Evolutionary conservation across 805 yeast species (phyloP).

Genomic region (Trichomonascus vanleenenianus): DNA sequence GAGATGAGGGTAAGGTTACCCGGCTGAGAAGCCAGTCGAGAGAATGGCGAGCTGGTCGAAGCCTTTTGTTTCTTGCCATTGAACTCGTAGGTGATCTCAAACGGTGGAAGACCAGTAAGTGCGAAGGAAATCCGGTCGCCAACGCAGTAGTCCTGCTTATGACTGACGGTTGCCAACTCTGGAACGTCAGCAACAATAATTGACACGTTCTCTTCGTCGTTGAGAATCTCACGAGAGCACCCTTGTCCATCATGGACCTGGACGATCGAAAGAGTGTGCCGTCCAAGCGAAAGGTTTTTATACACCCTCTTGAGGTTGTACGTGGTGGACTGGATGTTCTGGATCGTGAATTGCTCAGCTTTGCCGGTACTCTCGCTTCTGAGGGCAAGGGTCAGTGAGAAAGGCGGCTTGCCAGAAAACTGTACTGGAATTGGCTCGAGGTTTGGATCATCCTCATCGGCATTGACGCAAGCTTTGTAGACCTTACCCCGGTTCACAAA

Average conservation of each 20-base stretch:
- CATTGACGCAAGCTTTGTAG: constrained; percentile 41
- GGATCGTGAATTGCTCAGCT: constrained; percentile 39
- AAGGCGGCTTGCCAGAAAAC: constrained; percentile 58
- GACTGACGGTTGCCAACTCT: constrained; percentile 41
- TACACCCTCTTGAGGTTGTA: constrained; percentile 39
- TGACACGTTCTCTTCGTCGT: constrained; percentile 37
- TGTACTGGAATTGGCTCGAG: constrained; percentile 40
- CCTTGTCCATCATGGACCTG: constrained; percentile 62
- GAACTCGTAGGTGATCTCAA: constrained; percentile 65
- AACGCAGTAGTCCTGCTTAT: constrained; percentile 62
- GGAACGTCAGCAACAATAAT: constrained; percentile 75
- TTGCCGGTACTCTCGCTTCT: constrained; percentile 54
- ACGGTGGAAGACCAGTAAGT: constrained; percentile 74
- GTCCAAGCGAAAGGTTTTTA: constrained; percentile 56
- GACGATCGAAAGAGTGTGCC: constrained; percentile 51
- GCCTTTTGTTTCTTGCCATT: constrained; percentile 55
- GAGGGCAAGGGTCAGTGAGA: constrained; percentile 47
- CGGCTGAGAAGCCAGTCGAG: constrained; percentile 70
- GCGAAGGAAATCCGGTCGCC: constrained; percentile 82
- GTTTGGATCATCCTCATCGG: constrained; percentile 35
- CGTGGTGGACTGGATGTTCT: constrained; percentile 33
- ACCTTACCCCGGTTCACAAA: constrained; percentile 42
- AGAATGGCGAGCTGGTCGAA: constrained; percentile 41
- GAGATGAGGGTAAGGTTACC: constrained; percentile 67
- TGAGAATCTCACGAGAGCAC: constrained; percentile 45